These are phyloP conservation scores for Jackrogersella multiformis DNA, from an alignment of 495 filamentous ascomycete genomes.

Conservation along the genomic window DNA sequence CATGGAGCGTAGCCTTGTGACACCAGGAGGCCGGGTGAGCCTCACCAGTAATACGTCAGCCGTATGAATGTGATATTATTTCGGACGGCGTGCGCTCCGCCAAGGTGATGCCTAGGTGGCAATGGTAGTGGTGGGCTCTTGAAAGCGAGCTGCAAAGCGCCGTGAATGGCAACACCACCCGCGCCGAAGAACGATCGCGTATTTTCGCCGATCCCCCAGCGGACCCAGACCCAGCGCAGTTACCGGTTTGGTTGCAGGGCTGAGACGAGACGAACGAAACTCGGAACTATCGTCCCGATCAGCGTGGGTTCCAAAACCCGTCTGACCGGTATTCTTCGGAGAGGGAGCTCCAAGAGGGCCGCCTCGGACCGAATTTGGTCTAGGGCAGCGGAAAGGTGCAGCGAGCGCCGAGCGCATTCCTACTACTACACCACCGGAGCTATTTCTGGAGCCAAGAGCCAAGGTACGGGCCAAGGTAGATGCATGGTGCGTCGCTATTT, in stretches of 20 bases:
- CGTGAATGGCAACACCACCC: constrained; percentile 23
- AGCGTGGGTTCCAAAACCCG: constrained; percentile 36
- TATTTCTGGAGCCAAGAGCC: constrained; percentile 34
- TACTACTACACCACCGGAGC: constrained; percentile 32
- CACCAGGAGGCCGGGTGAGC: constrained; percentile 25
- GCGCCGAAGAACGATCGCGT: constrained; percentile 24
- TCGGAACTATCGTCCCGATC: constrained; percentile 39
- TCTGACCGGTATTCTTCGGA: constrained; percentile 33
- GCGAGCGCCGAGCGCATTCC: constrained; percentile 31
- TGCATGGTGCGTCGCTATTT: constrained; percentile 37
- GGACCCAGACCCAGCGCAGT: constrained; percentile 16
- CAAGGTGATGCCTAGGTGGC: too few relatives aligned
- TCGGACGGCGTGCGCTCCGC: constrained; percentile 7
- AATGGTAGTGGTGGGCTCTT: not conserved
- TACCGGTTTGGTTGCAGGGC: constrained; percentile 38
- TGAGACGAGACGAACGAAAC: constrained; percentile 33
- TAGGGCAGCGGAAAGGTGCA: constrained; percentile 41
- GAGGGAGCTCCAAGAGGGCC: constrained; percentile 19
- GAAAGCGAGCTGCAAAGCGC: constrained; percentile 30
- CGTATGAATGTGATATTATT: constrained; percentile 12
- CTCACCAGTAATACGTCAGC: constrained; percentile 44
- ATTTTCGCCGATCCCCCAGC: constrained; percentile 31
- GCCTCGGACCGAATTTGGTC: constrained; percentile 39
- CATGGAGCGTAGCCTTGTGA: constrained; percentile 42
- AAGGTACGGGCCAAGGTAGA: constrained; percentile 24